Evolutionary conservation across 2,329 filamentous ascomycete species (phyloP).

Genomic region (Botrytis deweyae): DNA sequence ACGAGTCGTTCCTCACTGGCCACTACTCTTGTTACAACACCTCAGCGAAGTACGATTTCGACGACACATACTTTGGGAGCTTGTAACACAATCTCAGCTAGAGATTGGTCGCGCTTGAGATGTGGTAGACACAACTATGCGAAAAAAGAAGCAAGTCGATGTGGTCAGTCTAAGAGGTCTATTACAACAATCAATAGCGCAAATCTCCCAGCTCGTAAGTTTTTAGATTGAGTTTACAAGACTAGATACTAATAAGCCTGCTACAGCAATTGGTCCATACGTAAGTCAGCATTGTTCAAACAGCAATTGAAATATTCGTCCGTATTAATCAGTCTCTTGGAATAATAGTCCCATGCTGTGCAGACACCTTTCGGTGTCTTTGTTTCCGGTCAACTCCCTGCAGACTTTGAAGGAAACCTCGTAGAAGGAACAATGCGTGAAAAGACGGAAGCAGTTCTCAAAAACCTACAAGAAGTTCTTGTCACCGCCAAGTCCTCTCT

Average conservation of each 20-base stretch:
- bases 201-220: slow-evolving; percentile 22
- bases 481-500: slow-evolving; percentile 77
- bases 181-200: background rate
- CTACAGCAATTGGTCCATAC: slow-evolving; percentile 60
- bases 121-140: background rate
- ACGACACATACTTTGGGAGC: background rate
- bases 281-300: slow-evolving; percentile 42
- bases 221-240: background rate
- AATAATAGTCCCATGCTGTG: slow-evolving; percentile 60
- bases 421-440: slow-evolving; percentile 55
- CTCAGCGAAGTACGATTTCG: background rate
- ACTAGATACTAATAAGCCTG: slow-evolving; percentile 22
- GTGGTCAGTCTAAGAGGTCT: background rate
- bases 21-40: background rate
- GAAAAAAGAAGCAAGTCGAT: background rate
- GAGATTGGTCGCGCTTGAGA: background rate
- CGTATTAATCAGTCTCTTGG: background rate
- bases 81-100: background rate
- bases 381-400: slow-evolving; percentile 55
- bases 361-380: slow-evolving; percentile 65
- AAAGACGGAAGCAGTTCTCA: slow-evolving; percentile 61
- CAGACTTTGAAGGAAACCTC: slow-evolving; percentile 35
- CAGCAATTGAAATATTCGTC: background rate
- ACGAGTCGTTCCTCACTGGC: slow-evolving; percentile 1
- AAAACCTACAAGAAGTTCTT: slow-evolving; percentile 83